Conservation (phyloP, 345 rosid species). For the Eucalyptus urophylla region DNA sequence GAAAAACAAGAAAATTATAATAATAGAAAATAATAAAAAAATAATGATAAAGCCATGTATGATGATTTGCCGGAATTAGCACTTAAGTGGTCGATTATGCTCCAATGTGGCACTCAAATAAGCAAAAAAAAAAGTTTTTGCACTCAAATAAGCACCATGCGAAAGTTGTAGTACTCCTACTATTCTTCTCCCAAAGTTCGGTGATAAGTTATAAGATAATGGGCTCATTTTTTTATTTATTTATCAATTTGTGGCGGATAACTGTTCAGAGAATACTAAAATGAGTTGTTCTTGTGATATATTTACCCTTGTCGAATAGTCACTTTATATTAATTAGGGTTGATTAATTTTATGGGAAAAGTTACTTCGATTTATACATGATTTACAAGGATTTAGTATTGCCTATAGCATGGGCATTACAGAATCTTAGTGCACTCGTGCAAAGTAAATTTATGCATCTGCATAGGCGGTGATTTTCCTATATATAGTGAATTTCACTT, state of each 20-base stretch:
- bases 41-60: too few species aligned
- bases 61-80: too few species aligned
- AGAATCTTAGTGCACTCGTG: neutral
- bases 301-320: neutral
- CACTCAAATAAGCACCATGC: fast-evolving
- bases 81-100: too few species aligned
- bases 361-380: neutral
- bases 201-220: too few species aligned
- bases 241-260: neutral
- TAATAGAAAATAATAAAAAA: fast-evolving
- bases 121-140: too few species aligned
- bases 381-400: neutral
- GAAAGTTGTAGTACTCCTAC: too few species aligned
- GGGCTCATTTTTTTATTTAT: neutral
- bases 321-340: neutral
- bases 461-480: too few species aligned
- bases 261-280: neutral
- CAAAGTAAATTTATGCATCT: neutral
- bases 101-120: too few species aligned
- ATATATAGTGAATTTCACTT: too few species aligned
- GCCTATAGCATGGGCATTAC: neutral
- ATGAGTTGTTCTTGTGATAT: neutral
- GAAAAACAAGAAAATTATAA: too few species aligned
- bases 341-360: neutral
- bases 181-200: fast-evolving